Base-by-base conservation (phyloP, 805 yeast genomes). In the Helenozyma rhizophorensis region DNA sequence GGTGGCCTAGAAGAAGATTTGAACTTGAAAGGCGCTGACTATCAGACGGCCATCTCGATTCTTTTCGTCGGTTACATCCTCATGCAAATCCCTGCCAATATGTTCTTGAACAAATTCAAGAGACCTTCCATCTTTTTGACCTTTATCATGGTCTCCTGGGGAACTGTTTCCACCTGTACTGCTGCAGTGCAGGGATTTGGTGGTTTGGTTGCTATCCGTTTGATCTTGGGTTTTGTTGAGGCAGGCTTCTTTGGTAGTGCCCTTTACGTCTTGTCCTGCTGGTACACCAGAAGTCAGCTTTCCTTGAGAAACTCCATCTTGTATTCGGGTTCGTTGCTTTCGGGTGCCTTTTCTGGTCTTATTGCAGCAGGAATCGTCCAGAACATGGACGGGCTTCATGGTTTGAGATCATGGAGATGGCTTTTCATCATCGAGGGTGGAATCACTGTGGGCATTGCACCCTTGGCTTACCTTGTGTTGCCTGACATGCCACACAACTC, bases 381-480 rank as follows among this genome's bases (percentile, higher is more conserved):
- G 25, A 56, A 59, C 29, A 58, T 62, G 67, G 48, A 43, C 23
- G 22, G 32, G n/a, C 34, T 34, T 3, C 35, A 21, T 12, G 40
- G 39, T 14, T 39, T 43, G 28, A 32, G 48, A 11, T 53, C 58
- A 9, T 76, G 81, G 81, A 59, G 76, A 48, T 76, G 75, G 70
- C 62, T 75, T 26, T 76, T 76, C 42, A 57, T 74, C 30, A 69
- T 76, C 27, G 80, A 74, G 51, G 83, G 83, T 26, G 61, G 64
- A 3, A 62, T 71, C 35, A 76, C 82, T 9, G 68, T 72, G 33
- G 57, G 59, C 28, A 44, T 64, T 28, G 67, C 72, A 26, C 60
- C 73, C 6, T 35, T 69, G 28, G 69, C 74, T 6, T 70, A 69
- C 48, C 57, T 62, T 30, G 58, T 72, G 22, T 55, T 75, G 33